phyloP scores from a whole-genome alignment of 2,329 filamentous ascomycete species.

The Fusarium luffae region DNA sequence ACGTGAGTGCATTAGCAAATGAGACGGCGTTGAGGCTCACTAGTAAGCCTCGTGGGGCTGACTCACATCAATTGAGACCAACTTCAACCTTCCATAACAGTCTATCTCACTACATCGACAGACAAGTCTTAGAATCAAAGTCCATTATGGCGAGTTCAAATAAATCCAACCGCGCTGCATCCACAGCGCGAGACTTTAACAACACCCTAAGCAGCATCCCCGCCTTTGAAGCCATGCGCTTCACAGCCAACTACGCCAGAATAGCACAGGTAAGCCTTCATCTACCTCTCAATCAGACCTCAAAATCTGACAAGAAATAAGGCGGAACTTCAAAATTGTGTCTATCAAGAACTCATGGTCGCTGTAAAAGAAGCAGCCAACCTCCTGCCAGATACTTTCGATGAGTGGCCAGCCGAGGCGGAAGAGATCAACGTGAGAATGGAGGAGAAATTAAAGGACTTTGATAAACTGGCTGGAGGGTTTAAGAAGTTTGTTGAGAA shows the following conservation, averaged over 20 bases:
- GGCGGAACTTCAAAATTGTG: slow-evolving; percentile 1
- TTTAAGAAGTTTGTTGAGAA: slow-evolving; percentile 19
- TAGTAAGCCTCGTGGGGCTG: slow-evolving; percentile 15
- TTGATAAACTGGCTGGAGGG: background rate
- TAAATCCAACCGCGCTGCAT: background rate
- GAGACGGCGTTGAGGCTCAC: background rate
- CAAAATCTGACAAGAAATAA: rapidly evolving
- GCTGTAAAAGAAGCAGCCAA: background rate
- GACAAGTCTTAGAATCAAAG: background rate
- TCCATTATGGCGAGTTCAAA: background rate
- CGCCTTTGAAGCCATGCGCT: slow-evolving; percentile 19
- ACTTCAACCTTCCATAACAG: background rate
- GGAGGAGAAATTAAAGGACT: background rate
- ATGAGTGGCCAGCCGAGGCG: slow-evolving; percentile 10
- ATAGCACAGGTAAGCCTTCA: background rate
- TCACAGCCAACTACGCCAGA: slow-evolving; percentile 2
- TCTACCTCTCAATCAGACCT: rapidly evolving
- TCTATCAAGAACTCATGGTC: slow-evolving; percentile 5
- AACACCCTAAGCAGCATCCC: background rate
- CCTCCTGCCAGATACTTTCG: background rate
- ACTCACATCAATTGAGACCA: background rate
- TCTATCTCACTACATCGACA: no score
- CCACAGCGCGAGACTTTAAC: slow-evolving; percentile 7
- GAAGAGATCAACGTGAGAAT: background rate
- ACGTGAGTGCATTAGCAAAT: background rate